Conservation (phyloP, 257 asterid species). For the Penstemon newberryi region DNA sequence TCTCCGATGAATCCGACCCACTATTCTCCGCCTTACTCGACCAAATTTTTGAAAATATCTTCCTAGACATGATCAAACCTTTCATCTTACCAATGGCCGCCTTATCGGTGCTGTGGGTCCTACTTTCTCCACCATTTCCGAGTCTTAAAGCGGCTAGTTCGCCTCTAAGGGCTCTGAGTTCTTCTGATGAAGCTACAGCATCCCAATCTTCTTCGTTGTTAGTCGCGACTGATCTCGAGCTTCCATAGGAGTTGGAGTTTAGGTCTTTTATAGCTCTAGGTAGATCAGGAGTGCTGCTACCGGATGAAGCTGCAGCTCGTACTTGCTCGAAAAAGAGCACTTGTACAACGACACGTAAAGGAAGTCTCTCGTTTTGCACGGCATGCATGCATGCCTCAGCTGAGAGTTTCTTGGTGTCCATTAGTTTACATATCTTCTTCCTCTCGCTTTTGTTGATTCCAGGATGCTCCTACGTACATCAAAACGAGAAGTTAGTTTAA, state of each 20-base stretch:
- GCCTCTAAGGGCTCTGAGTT: conserved; percentile 63
- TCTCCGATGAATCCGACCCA: conserved; percentile 71
- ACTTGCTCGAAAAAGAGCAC: conserved; percentile 75
- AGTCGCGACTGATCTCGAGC: conserved; percentile 61
- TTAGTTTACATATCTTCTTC: conserved; percentile 60
- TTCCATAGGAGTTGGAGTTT: conserved; percentile 50
- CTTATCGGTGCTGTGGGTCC: conserved; percentile 36
- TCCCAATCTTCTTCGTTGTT: conserved; percentile 84
- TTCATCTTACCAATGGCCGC: conserved; percentile 51
- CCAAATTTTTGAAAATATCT: conserved; percentile 61
- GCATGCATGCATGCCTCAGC: conserved; percentile 75
- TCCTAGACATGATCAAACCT: conserved; percentile 55
- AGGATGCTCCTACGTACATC: conserved; percentile 51
- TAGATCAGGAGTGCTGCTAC: conserved; percentile 72
- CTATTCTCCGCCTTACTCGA: conserved; percentile 60
- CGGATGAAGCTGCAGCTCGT: conserved; percentile 66
- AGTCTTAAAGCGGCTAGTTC: conserved; percentile 61
- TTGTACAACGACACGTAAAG: conserved; percentile 68
- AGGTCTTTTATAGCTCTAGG: conserved; percentile 61
- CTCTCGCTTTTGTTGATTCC: conserved; percentile 62
- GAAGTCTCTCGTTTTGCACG: conserved; percentile 74
- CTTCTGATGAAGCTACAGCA: conserved; percentile 61
- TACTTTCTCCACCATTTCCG: conserved; percentile 31
- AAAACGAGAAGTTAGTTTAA: neutral
- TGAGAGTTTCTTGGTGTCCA: conserved; percentile 81